Percentiles rank a stretch among this genome's conserved stretches.
Evolutionary conservation across 2,329 filamentous ascomycete genomes (phyloP).

Genomic region (Pyrenophora tritici-repentis): DNA sequence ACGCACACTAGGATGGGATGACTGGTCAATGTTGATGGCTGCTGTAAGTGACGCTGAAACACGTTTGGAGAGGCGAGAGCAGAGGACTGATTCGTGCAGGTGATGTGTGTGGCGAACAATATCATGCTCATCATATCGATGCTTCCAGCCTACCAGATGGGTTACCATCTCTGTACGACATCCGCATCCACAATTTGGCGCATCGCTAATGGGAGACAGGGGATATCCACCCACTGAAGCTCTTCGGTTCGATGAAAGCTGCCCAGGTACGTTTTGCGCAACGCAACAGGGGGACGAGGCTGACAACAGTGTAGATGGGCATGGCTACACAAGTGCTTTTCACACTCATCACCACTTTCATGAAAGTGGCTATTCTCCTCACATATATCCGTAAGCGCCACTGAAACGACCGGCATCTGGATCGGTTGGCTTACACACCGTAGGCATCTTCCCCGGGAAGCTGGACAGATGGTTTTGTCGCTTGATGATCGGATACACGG

Average conservation of each 20-base stretch:
- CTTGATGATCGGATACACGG: constrained; percentile 29
- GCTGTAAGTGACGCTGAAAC: constrained; percentile 17
- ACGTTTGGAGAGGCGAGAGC: no score
- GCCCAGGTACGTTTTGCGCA: constrained; percentile 18
- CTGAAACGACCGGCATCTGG: accelerated
- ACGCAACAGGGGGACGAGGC: not conserved
- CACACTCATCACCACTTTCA: constrained; percentile 29
- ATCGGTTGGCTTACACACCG: not conserved
- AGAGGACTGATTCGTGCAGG: constrained; percentile 3
- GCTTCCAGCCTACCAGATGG: constrained; percentile 31
- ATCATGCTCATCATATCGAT: constrained; percentile 35
- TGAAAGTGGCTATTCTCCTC: constrained; percentile 34
- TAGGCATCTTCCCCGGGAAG: constrained; percentile 35
- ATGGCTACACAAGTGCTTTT: constrained; percentile 33
- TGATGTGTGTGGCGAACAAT: constrained; percentile 30
- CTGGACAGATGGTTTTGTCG: constrained; percentile 38
- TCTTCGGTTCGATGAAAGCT: constrained; percentile 21
- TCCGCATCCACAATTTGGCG: not conserved
- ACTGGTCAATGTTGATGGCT: constrained; percentile 36
- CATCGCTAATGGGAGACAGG: constrained; percentile 15
- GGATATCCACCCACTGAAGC: constrained; percentile 26
- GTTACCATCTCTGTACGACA: constrained; percentile 35
- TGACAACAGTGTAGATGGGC: constrained; percentile 24
- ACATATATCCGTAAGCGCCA: constrained; percentile 24
- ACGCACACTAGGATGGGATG: constrained; percentile 34